phyloP scores from a whole-genome alignment of 2,329 filamentous ascomycete species.

The Penicillium sp. region DNA sequence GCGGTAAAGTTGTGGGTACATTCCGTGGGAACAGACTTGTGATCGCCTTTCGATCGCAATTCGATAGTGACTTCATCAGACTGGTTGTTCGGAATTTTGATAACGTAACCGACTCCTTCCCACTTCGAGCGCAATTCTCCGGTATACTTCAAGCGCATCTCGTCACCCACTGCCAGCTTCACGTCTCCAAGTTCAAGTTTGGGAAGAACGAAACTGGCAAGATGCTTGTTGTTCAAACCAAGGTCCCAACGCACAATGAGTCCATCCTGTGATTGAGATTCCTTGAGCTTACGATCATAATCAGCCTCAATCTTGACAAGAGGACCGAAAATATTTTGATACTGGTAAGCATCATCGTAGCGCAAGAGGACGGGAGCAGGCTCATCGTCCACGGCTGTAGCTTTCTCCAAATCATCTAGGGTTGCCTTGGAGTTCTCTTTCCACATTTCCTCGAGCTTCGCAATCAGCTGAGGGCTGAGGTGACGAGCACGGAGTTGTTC shows the following conservation, averaged over 20 bases:
- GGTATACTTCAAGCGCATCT: constrained; percentile 97
- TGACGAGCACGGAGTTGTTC: constrained; percentile 96
- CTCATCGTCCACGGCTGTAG: constrained; percentile 89
- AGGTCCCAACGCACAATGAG: constrained; percentile 92
- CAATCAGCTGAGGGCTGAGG: constrained; percentile 90
- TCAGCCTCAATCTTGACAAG: constrained; percentile 99
- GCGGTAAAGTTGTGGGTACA: constrained; percentile 98
- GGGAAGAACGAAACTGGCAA: constrained; percentile 91
- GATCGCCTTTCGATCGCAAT: constrained; percentile 88
- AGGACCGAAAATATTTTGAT: constrained; percentile 97
- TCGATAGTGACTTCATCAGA: constrained; percentile 97
- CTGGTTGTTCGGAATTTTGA: constrained; percentile 99
- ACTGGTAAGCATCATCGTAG: constrained; percentile 97
- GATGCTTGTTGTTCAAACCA: constrained; percentile 94
- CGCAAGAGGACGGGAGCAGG: constrained; percentile 88
- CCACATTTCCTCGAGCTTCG: constrained; percentile 97
- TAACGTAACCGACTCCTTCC: constrained; percentile 98
- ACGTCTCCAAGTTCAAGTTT: constrained; percentile 98
- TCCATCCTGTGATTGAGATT: constrained; percentile 96
- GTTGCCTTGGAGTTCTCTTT: constrained; percentile 92
- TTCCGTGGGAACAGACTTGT: constrained; percentile 94
- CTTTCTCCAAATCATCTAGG: constrained; percentile 88
- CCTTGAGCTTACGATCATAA: constrained; percentile 98
- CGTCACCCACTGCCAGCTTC: constrained; percentile 95
- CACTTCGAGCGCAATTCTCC: constrained; percentile 89